phyloP scores from a whole-genome alignment of 78 protist species.

The Chrysochromulina parva region DNA sequence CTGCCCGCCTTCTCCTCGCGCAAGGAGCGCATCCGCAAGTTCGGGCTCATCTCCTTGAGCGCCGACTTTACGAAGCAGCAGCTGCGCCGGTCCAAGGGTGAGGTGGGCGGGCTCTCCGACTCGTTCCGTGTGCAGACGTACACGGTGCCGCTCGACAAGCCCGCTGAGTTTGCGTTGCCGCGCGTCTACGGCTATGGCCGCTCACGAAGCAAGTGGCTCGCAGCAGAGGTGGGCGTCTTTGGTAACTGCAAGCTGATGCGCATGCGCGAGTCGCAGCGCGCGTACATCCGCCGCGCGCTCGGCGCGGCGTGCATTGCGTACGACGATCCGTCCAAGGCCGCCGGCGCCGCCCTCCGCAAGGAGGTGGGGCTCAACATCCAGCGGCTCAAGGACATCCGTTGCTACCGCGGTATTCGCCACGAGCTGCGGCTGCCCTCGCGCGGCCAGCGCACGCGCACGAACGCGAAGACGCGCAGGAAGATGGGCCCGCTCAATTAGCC shows the following conservation, averaged over 20 bases:
- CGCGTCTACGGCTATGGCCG: background rate
- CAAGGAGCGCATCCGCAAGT: too few species aligned
- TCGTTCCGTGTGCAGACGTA: background rate
- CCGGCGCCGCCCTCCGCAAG: conserved; percentile 4
- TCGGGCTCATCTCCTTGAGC: too few species aligned
- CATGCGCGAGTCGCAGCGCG: conserved; percentile 17
- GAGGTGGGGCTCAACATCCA: background rate
- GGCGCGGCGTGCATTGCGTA: background rate
- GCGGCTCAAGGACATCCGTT: conserved; percentile 1
- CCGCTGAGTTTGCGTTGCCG: background rate
- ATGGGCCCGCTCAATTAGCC: conserved; percentile 1
- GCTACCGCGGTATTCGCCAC: conserved; percentile 3
- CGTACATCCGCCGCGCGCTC: background rate
- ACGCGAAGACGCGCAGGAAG: background rate
- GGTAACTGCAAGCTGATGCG: background rate
- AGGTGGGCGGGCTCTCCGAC: too few species aligned
- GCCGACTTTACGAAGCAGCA: too few species aligned
- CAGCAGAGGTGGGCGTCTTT: background rate
- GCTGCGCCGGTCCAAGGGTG: too few species aligned
- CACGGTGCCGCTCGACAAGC: background rate
- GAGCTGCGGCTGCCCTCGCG: background rate
- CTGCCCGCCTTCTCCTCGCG: too few species aligned
- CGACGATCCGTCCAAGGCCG: background rate
- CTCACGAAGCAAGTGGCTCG: background rate
- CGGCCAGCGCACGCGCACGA: background rate